Evolutionary conservation across 1,284 basidiomycete species (phyloP).

Genomic region (Jaminaea rosea): DNA sequence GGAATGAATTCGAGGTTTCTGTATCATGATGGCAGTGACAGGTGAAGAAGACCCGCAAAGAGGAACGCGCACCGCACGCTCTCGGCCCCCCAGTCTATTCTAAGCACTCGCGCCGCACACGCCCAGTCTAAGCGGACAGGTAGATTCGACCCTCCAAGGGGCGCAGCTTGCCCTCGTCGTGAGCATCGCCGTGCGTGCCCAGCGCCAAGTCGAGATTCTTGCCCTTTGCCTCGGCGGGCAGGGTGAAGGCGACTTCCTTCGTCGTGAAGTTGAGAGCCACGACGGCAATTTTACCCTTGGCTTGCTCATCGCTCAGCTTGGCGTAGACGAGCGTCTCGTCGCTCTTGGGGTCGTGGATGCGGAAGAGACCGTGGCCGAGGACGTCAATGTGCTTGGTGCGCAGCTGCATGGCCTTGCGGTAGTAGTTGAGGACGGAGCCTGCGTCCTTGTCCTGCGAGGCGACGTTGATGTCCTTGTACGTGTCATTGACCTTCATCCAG

Average conservation of each 20-base stretch:
- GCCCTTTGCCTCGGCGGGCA: constrained; percentile 12
- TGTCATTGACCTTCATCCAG: constrained; percentile 70
- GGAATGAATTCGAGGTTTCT: too few relatives aligned
- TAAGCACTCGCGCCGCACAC: too few relatives aligned
- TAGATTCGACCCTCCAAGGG: constrained; percentile 19
- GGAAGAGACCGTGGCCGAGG: constrained; percentile 56
- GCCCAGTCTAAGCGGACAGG: too few relatives aligned
- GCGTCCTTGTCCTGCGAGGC: constrained; percentile 52
- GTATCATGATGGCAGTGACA: too few relatives aligned
- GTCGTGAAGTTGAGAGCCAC: constrained; percentile 28
- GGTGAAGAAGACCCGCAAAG: too few relatives aligned
- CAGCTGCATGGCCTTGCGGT: constrained; percentile 54
- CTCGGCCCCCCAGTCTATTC: too few relatives aligned
- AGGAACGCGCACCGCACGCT: too few relatives aligned
- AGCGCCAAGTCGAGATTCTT: constrained; percentile 5
- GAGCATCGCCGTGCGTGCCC: constrained; percentile 4
- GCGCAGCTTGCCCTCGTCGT: constrained; percentile 2
- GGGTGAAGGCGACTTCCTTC: constrained; percentile 6
- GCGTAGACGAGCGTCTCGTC: constrained; percentile 57
- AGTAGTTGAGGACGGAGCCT: constrained; percentile 57
- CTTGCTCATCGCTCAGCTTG: constrained; percentile 50
- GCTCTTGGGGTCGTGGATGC: constrained; percentile 51
- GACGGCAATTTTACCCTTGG: constrained; percentile 38
- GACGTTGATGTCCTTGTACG: constrained; percentile 60
- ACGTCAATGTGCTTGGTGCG: constrained; percentile 57